Base-by-base conservation (phyloP, 257 asterid genomes). In the Solanum chiquidenum region DNA sequence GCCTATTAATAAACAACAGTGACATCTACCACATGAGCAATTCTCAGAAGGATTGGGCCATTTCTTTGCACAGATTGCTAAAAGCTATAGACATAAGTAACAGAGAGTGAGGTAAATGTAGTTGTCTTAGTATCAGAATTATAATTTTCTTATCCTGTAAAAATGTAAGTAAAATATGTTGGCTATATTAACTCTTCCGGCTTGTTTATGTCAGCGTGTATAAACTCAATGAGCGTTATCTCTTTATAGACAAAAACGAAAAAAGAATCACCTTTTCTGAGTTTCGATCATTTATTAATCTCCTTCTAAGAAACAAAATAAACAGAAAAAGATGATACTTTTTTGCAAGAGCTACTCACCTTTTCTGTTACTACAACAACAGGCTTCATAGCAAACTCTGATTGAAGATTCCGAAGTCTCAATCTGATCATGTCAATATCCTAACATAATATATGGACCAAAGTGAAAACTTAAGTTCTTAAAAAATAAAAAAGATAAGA, bases 301-400 rank as follows among this genome's bases (percentile, higher is more conserved):
- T 79, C 66, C 34, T 27, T 27, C 6, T 9, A 79, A 46, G 85
- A 27, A 79, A 80, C 18, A 29, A 29, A 80, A 29, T 8, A 27
- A 27, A 79, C 52, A 40, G 58, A 18, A 80, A 25, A 29, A 29
- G 3, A 80, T 9, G 69, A 29, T 46, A 80, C 42, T 7, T 14
- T 27, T 27, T 9, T 80, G 85, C 14, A 72, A 84, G 75, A 64
- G 84, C 86, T 9, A 58, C 91, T 88, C 72, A 97, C 99, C 98
- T 97, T 97, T 92, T 97, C 99, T 55, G 99, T 97, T 79, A 92
- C 88, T 83, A 95, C 94, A 87, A 93, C 93, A 60, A 94, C 60
- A 23, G 99, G 98, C 89, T 89, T 90, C 62, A 86, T 74, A 77
- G 80, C 88, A 88, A 90, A 95, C 90, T 91, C 90, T 49, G 91